Evolutionary conservation across 192 early-diverging fungal species (phyloP).

Genomic region (Backusella tuberculispora): DNA sequence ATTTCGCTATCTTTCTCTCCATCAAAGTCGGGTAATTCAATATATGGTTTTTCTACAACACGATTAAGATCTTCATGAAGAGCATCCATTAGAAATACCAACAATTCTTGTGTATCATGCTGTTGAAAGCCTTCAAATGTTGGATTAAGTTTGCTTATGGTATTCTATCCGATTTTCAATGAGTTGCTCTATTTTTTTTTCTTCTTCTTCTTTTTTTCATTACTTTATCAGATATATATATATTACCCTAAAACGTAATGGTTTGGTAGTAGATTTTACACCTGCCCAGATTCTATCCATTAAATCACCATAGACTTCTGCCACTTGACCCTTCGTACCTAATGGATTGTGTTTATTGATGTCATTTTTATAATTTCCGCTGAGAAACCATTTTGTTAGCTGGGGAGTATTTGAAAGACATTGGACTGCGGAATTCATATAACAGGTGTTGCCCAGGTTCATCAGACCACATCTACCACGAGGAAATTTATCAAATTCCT

Average conservation of each 20-base stretch:
- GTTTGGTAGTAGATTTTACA: constrained; percentile 56
- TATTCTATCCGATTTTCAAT: constrained; percentile 21
- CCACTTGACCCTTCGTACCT: constrained; percentile 73
- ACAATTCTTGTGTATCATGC: constrained; percentile 85
- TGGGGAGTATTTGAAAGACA: constrained; percentile 77
- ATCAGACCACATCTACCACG: constrained; percentile 59
- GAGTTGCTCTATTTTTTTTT: background rate
- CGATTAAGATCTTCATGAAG: constrained; percentile 88
- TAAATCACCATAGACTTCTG: constrained; percentile 63
- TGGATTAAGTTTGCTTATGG: constrained; percentile 56
- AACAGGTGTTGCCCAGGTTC: constrained; percentile 89
- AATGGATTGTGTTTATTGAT: constrained; percentile 71
- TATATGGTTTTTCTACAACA: constrained; percentile 75
- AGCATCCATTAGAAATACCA: constrained; percentile 79
- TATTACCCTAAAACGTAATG: constrained; percentile 72
- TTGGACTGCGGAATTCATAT: constrained; percentile 88
- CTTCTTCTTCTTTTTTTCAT: background rate
- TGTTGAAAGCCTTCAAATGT: constrained; percentile 74
- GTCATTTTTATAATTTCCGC: constrained; percentile 54
- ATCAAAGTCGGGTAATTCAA: constrained; percentile 74
- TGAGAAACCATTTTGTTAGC: constrained; percentile 66
- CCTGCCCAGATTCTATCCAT: constrained; percentile 66
- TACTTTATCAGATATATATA: background rate
- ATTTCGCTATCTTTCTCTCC: constrained; percentile 66
- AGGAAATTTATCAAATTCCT: background rate